These are phyloP conservation scores for Xylaria sp. DNA, from an alignment of 2,329 filamentous ascomycete species.

Conservation along the genomic window DNA sequence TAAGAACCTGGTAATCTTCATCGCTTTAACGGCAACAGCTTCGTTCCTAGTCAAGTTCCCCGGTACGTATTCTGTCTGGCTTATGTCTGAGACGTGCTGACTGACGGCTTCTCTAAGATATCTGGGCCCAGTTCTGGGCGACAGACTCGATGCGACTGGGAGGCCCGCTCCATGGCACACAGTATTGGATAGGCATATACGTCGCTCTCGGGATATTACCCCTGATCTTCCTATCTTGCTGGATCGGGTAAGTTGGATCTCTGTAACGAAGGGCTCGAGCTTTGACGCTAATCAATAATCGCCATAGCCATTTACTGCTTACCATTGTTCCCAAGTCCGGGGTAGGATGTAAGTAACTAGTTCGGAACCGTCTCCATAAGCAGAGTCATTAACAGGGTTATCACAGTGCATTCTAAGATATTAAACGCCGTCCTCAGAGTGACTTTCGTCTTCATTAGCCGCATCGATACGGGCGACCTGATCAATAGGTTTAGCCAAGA, in stretches of 20 bases:
- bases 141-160: not conserved
- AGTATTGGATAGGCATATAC: not conserved
- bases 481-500: not conserved
- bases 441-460: not conserved
- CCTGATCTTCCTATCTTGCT: not conserved
- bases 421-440: not conserved
- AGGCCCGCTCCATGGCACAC: not conserved
- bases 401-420: not conserved
- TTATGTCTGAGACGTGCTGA: not conserved
- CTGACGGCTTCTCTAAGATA: not conserved
- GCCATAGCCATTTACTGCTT: not conserved
- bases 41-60: not conserved
- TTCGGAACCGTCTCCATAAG: not conserved
- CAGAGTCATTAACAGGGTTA: not conserved
- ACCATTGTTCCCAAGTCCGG: conserved; percentile 1
- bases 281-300: not conserved
- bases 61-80: not conserved
- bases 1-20: not conserved
- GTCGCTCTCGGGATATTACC: not conserved
- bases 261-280: not conserved
- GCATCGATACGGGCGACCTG: not conserved
- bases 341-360: not conserved
- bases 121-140: not conserved
- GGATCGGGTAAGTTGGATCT: not conserved
- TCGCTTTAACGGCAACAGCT: not conserved